Base-by-base conservation (phyloP, 2,329 filamentous ascomycete species). In the Trichoderma cornu-damae region DNA sequence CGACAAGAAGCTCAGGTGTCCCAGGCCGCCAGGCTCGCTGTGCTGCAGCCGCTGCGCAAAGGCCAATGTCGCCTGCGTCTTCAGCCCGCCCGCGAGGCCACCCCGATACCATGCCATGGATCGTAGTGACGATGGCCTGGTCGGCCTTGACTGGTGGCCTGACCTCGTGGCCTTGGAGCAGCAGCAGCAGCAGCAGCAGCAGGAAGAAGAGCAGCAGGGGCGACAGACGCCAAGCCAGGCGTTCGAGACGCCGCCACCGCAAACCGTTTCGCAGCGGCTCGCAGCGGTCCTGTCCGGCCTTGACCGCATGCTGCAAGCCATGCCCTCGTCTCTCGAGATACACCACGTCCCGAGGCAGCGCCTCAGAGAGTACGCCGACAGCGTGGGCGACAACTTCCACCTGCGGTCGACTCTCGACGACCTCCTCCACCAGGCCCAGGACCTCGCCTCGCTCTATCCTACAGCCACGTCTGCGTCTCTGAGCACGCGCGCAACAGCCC, bases 1-100 rank as follows among this genome's bases (percentile, higher is more conserved):
- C 59, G 68, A 70, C 16, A 77, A 79, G 37, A 79, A 79, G 63
- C 67, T 78, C 11, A 70, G 71, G 64, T 79, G 77, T 50, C 72
- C 73, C 4, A 76, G 75, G 53, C 67, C 70, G 26, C 58, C 68
- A 0, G 71, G 71, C 0, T 68, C 68, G 26, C 56, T 65, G 5
- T 63, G 64, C 9, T 79, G 76, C 60, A 67, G 68, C 7, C 71
- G 76, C 28, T 79, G 76, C 60, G 60, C 67, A 20, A 78, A 73
- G 61, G 75, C 75, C 20, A 66, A 68, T 28, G 66, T 69, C 2
- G 43, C 66, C 5, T 79, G 76, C 58, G 57, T 74, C 43, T 79
- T 76, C 62, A 79, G 75, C 34, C 75, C 76, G 32, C 69, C 66
- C 12, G 55, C 63, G 40, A 67, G 67, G 32, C 63, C 63, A 20